A percentile compares a stretch with the other conserved stretches of the same genome.
Evolutionary conservation across 2,329 filamentous ascomycete species (phyloP).

Genomic region (Phaeosphaeria sp.): DNA sequence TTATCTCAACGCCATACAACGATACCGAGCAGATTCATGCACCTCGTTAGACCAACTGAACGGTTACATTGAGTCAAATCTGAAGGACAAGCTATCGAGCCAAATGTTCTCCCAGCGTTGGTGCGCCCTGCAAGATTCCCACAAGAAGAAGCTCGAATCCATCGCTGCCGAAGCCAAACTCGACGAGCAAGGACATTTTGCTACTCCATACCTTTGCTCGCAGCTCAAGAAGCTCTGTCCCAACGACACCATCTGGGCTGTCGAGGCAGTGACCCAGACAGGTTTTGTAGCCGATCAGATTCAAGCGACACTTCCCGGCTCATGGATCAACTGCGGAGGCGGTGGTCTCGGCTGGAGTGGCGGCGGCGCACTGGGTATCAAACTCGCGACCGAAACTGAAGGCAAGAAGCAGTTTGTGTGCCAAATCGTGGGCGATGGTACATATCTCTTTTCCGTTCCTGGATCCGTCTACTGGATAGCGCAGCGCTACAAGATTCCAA

Average conservation of each 20-base stretch:
- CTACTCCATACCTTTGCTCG: constrained; percentile 63
- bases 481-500: constrained; percentile 69
- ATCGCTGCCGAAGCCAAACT: constrained; percentile 68
- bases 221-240: constrained; percentile 66
- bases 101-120: constrained; percentile 56
- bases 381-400: constrained; percentile 68
- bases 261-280: constrained; percentile 80
- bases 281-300: constrained; percentile 73
- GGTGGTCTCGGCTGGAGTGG: constrained; percentile 84
- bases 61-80: constrained; percentile 60
- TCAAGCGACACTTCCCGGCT: constrained; percentile 70
- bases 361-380: constrained; percentile 76
- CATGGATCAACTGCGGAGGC: constrained; percentile 82
- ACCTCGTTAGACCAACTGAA: constrained; percentile 73
- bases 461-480: constrained; percentile 74
- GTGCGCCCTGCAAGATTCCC: constrained; percentile 62
- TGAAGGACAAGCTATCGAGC: constrained; percentile 48
- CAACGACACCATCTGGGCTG: constrained; percentile 72
- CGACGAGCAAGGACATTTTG: constrained; percentile 67
- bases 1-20: constrained; percentile 61
- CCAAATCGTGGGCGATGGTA: constrained; percentile 70
- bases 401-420: constrained; percentile 49
- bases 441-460: constrained; percentile 70
- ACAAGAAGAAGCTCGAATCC: constrained; percentile 64
- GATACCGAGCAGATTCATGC: constrained; percentile 60